Percentiles rank a stretch among this genome's conserved stretches.
Evolutionary conservation across 1,284 basidiomycete genomes (phyloP).

Genomic region (Rhodotorula sp.): DNA sequence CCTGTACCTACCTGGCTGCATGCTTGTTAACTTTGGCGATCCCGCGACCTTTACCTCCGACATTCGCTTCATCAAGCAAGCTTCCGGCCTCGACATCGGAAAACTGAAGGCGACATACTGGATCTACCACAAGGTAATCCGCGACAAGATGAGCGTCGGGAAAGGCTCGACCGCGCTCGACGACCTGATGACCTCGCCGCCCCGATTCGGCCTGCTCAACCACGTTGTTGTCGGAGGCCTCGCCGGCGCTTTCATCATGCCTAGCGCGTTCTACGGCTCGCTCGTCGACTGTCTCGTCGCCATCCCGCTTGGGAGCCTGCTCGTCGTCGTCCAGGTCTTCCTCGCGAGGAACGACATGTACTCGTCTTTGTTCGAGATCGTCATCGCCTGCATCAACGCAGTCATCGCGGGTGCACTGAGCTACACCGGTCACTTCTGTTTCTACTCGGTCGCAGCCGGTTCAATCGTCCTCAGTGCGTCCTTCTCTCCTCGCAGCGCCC

Average conservation of each 20-base stretch:
- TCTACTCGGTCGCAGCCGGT: conserved; percentile 75
- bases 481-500: background rate
- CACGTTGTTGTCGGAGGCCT: conserved; percentile 73
- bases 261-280: conserved; percentile 62
- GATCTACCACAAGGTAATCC: conserved; percentile 66
- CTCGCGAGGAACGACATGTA: conserved; percentile 74
- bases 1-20: conserved; percentile 77
- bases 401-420: conserved; percentile 76
- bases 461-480: conserved; percentile 72
- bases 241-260: conserved; percentile 69
- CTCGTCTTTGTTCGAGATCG: conserved; percentile 82
- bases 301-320: conserved; percentile 74
- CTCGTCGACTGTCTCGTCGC: conserved; percentile 75
- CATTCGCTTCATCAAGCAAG: conserved; percentile 71
- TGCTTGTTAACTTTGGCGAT: conserved; percentile 68
- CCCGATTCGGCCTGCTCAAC: conserved; percentile 61
- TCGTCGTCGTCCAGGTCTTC: conserved; percentile 68
- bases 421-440: conserved; percentile 70
- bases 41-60: conserved; percentile 76
- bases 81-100: conserved; percentile 68
- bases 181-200: conserved; percentile 65
- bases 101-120: conserved; percentile 73
- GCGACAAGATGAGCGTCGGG: conserved; percentile 73
- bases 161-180: conserved; percentile 73
- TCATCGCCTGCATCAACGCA: conserved; percentile 69